Base-by-base conservation (phyloP, 2,329 filamentous ascomycete genomes). In the Trichoderma sp. region DNA sequence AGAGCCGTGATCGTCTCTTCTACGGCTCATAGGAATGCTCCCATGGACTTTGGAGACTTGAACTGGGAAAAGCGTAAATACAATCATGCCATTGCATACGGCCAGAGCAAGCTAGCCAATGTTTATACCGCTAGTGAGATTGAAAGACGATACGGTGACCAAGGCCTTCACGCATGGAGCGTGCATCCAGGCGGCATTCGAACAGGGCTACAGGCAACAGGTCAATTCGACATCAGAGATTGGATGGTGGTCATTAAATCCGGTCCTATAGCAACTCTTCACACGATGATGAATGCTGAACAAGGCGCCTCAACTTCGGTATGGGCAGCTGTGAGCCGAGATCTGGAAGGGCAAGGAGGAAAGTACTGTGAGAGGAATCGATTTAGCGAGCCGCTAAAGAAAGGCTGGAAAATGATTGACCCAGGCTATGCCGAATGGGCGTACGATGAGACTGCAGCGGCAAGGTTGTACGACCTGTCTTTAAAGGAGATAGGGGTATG, bases 71-170 rank as follows among this genome's bases (percentile, higher is more conserved):
- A 72, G n/a, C 55, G 70, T 2, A 54, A 52, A 13, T 76, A 76
- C 26, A 59, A 79, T 3, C 77, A 77, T 0, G 78, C 74, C 67
- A 49, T 67, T 1, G 77, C 82, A 0, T 88, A 88, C 69, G 81
- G 78, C 0, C 81, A 85, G 71, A 77, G 79, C 60, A 88, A 88
- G 71, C 79, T 80, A 0, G 84, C 85, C 14, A 85, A 84, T 68
- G 79, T 86, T 21, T 84, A 80, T 71, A 81, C 84, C 64, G 81
- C 84, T 4, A 85, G 83, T 69, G 79, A 85, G 68, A 79, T 87
- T 30, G 84, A 87, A 37, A 79, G 84, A 1, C 79, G 79, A 0
- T 87, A 85, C 70, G 83, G 81, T 2, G 30, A 74, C 0, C 72
- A 76, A 4, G 81, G 82, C 11, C 70, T 87, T 0, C 83, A 84